phyloP scores from a whole-genome alignment of 2,329 filamentous ascomycete species.

The Aspergillus eucalypticola region DNA sequence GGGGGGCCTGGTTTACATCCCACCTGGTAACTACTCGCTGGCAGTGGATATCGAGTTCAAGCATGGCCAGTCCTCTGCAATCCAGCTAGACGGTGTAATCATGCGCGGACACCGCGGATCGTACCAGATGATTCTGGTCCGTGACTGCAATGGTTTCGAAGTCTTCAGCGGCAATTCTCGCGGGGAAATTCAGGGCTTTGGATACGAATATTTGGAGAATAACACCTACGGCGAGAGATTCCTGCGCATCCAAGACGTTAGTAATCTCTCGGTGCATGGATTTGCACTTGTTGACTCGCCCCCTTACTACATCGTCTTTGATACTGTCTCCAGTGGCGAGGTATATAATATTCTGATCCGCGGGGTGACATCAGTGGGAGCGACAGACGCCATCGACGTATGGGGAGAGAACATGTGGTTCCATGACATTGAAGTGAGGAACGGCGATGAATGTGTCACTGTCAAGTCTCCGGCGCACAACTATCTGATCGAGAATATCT shows the following conservation, averaged over 20 bases:
- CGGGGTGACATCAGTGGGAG: conserved; percentile 50
- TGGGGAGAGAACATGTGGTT: conserved; percentile 25
- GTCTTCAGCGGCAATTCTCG: conserved; percentile 46
- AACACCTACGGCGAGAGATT: conserved; percentile 48
- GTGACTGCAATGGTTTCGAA: conserved; percentile 45
- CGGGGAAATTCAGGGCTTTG: conserved; percentile 54
- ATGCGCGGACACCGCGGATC: background rate
- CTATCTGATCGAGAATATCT: background rate
- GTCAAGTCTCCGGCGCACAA: background rate
- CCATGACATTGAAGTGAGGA: conserved; percentile 23
- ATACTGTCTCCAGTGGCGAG: conserved; percentile 53
- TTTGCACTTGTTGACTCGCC: conserved; percentile 52
- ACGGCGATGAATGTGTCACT: conserved; percentile 22
- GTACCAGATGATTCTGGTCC: background rate
- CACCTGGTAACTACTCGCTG: conserved; percentile 50
- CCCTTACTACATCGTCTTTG: conserved; percentile 51
- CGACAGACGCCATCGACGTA: conserved; percentile 39
- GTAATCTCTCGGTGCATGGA: conserved; percentile 52
- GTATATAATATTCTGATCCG: conserved; percentile 58
- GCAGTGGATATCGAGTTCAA: conserved; percentile 50
- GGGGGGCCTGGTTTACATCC: conserved; percentile 53
- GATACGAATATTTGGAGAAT: conserved; percentile 49
- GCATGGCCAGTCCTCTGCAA: conserved; percentile 48
- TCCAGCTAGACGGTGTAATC: conserved; percentile 49
- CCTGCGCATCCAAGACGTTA: conserved; percentile 47